phyloP scores from a whole-genome alignment of 176 grass and related monocot genomes.

The Otatea glauca region DNA sequence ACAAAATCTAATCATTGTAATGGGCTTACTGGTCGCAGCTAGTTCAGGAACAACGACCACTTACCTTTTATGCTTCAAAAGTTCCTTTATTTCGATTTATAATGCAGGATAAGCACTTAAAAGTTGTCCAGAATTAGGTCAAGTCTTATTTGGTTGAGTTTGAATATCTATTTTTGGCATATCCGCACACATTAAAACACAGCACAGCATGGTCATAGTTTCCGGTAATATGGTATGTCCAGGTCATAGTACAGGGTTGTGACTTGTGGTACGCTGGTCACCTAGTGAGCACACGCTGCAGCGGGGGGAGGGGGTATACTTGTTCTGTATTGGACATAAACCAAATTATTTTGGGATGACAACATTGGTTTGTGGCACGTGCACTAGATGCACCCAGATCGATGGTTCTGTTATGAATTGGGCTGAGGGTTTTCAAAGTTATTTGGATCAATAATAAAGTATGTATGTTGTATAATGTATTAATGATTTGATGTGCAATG shows the following conservation, averaged over 20 bases:
- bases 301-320: not conserved
- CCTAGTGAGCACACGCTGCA: not conserved
- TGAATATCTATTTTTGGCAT: not conserved
- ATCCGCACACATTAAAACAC: not conserved
- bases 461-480: not conserved
- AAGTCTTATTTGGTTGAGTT: not conserved
- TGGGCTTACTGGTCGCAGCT: not conserved
- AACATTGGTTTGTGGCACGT: not conserved
- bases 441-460: not conserved
- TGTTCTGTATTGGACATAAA: not conserved
- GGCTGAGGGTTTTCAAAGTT: not conserved
- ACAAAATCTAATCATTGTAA: not conserved
- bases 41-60: not conserved
- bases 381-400: not conserved
- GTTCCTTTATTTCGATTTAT: not conserved
- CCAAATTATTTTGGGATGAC: not conserved
- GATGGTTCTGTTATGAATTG: not conserved
- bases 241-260: not conserved
- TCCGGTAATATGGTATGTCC: not conserved
- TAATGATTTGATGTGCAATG: not conserved
- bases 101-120: not conserved
- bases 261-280: not conserved
- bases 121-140: not conserved
- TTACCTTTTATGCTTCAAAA: not conserved
- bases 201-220: not conserved